Base-by-base conservation (phyloP, 1,139 yeast genomes). In the Yamadazyma buinensis region DNA sequence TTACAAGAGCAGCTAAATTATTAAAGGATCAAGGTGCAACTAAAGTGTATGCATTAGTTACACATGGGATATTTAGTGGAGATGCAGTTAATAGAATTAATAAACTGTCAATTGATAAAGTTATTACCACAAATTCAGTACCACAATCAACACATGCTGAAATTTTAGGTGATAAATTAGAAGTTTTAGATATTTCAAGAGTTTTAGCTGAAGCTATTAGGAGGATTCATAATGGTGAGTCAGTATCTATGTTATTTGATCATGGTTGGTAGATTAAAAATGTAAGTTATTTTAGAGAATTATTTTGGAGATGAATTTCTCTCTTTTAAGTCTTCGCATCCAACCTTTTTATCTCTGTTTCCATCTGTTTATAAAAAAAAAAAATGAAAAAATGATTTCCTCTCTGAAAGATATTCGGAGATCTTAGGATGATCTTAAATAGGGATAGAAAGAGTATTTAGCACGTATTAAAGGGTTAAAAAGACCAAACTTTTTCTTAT, bases 141-240 rank as follows among this genome's bases (percentile, higher is more conserved):
- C 97, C 97, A 3, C 97, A 90, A 59, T 68, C 67, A 7, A 75
- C 72, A 24, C 76, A 80, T 52, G 57, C 60, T 5, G 56, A 49
- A n/a, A 62, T 75, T n/a, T 77, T 86, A 36, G 71, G 72, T 5
- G 78, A 75, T 37, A 73, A 74, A 53, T 64, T 87, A 31, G 95
- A 84, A 49, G 90, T 90, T 7, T 67, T 92, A 51, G 98, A 94
- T 52, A 92, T 92, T 11, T 80, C 95, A 6, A 68, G 85, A 39
- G 78, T 90, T 13, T 82, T 92, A 52, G 96, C 95, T 12, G 99
- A 92, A 57, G 92, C 97, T 2, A 87, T 92, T 33, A 73, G 99
- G 58, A 72, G 99, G 57, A 90, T 92, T 31, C 96, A 92, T 59
- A 92, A 92, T 49, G 99, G 99, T 46, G 99, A 92, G 65, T 80